Percentiles rank a stretch among this genome's conserved stretches.
Evolutionary conservation across 78 protist genomes (phyloP).

Genomic region (Ministeria vibrans): DNA sequence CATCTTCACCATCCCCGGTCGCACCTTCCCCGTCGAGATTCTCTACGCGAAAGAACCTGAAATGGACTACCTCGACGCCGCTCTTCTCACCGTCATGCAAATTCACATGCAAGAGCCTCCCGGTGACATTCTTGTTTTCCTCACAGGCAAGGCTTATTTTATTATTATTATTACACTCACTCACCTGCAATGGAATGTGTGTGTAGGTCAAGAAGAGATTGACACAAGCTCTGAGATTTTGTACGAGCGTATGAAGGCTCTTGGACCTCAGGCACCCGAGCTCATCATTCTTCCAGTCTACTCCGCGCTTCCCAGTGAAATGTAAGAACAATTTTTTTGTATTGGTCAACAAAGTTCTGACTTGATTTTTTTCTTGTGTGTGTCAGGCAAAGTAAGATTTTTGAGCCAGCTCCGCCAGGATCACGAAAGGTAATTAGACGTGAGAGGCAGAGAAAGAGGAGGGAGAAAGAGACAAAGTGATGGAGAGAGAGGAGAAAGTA

Average conservation of each 20-base stretch:
- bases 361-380: no score
- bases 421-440: constrained; percentile 50
- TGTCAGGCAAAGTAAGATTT: constrained; percentile 87
- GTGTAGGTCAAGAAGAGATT: constrained; percentile 99
- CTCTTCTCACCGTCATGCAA: constrained; percentile 92
- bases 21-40: constrained; percentile 89
- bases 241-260: constrained; percentile 87
- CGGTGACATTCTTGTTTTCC: constrained; percentile 82
- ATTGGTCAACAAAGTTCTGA: no score
- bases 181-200: no score
- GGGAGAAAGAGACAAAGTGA: no score
- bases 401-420: constrained; percentile 91
- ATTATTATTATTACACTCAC: no score
- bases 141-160: no score
- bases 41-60: constrained; percentile 89
- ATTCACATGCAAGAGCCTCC: constrained; percentile 91
- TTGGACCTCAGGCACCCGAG: constrained; percentile 78
- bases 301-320: constrained; percentile 87
- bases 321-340: no score
- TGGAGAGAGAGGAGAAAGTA: no score
- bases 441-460: not conserved
- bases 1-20: constrained; percentile 89
- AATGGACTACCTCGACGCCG: constrained; percentile 94
- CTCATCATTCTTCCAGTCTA: constrained; percentile 83
- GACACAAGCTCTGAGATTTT: constrained; percentile 93